A percentile compares a stretch with the other conserved stretches of the same genome.
Conservation (phyloP, 306 rosid species). For the Fragaria nilgerrensis region DNA sequence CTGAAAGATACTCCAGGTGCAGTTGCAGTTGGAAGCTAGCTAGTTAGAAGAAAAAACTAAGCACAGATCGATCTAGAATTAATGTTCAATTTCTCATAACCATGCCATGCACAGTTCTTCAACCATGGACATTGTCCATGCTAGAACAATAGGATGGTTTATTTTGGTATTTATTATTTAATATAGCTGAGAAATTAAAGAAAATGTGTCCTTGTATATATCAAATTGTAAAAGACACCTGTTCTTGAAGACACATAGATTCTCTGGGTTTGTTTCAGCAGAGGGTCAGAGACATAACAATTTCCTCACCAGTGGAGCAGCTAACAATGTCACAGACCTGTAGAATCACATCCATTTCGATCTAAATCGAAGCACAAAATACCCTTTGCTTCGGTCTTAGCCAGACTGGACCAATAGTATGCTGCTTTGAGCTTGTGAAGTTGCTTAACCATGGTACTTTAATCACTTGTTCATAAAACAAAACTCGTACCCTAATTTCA, state of each 20-base stretch:
- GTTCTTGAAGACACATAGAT: slow-evolving; percentile 12
- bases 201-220: not conserved
- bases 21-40: slow-evolving; percentile 4
- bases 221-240: not conserved
- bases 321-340: slow-evolving; percentile 1
- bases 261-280: not conserved
- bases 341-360: not conserved
- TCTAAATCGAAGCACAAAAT: not conserved
- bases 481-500: slow-evolving; percentile 15
- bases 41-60: not conserved
- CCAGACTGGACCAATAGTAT: slow-evolving; percentile 5
- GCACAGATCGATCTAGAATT: not conserved
- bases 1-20: not conserved
- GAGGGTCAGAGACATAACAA: not conserved
- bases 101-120: not conserved
- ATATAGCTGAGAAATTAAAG: not conserved
- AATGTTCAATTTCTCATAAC: not conserved
- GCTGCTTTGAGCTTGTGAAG: not conserved
- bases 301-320: not conserved
- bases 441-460: not conserved
- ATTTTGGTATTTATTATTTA: not conserved
- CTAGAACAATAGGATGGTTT: not conserved
- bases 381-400: not conserved
- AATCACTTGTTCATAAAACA: not conserved
- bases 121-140: not conserved